Base-by-base conservation (phyloP, 2,329 filamentous ascomycete species). In the Aspergillus pseudonomiae region DNA sequence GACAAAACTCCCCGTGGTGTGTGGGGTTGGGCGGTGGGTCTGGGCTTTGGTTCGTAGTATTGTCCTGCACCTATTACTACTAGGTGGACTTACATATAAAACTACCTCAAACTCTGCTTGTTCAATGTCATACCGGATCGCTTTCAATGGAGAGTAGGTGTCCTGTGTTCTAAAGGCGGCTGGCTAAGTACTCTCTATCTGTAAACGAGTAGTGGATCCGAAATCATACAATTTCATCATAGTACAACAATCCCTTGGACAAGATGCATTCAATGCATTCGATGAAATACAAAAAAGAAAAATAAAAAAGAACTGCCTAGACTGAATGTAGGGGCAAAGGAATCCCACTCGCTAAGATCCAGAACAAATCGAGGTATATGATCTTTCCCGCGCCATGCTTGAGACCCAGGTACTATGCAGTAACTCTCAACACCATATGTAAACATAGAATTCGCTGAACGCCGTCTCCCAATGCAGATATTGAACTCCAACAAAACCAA, bases 391-490 rank as follows among this genome's bases (percentile, higher is more conserved):
- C 50, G 57, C 58, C 61, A 59, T 62, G 54, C 36, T 64, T 59
- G 60, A 61, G 52, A 57, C 32, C 54, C 53, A 63, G 63, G 41
- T 26, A 24, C 21, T 24, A 61, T 59, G 36, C 55, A 61, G 55
- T 11, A 45, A 56, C 10, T 30, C n/a, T 45, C 30, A 59, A 53
- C 59, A 21, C 19, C 43, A 41, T 36, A 21, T 53, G 58, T 36
- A 62, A 19, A 59, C 34, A 32, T 21, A 57, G 48, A 32, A 52
- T n/a, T 34, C 43, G 11, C 46, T 24, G 30, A 58, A 64, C 64
- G 57, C 62, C 64, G 36, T 50, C 39, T n/a, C 50, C 57, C 52
- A 63, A 67, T 67, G 64, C 66, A 66, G 36, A 45, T 60, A 26
- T 54, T 41, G 59, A 48, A 62, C 54, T 34, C 24, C 43, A 57